phyloP scores from a whole-genome alignment of 78 protist genomes.

The Polysphondylium violaceum region DNA sequence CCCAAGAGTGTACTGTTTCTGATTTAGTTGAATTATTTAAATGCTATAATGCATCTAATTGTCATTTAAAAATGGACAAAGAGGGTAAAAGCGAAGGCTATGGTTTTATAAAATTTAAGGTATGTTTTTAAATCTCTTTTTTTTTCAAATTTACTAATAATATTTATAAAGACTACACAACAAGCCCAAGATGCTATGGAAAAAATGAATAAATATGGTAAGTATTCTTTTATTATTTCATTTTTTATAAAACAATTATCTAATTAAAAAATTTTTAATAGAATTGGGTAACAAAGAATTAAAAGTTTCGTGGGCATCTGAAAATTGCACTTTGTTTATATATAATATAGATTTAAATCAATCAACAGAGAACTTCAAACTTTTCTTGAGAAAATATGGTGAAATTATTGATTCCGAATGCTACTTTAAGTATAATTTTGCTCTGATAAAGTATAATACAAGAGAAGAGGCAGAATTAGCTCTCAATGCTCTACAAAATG shows the following conservation, averaged over 20 bases:
- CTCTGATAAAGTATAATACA: not conserved
- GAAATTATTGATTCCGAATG: constrained; percentile 9
- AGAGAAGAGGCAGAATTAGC: constrained; percentile 38
- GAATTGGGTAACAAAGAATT: not conserved
- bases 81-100: constrained; percentile 6
- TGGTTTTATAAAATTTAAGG: constrained; percentile 30
- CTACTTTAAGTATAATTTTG: constrained; percentile 25
- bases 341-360: constrained; percentile 19
- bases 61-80: not conserved
- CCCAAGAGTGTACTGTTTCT: not conserved
- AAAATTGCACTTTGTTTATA: constrained; percentile 27
- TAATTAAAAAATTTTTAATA: not conserved
- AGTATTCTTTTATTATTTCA: too few species aligned
- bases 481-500: not conserved
- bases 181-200: not conserved
- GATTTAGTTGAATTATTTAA: not conserved
- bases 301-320: constrained; percentile 38
- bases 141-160: too few species aligned
- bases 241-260: too few species aligned
- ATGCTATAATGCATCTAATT: constrained; percentile 2
- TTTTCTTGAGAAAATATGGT: constrained; percentile 25
- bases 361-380: not conserved
- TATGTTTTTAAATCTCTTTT: too few species aligned
- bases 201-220: not conserved
- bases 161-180: constrained; percentile 12